phyloP scores from a whole-genome alignment of 176 grass and related monocot genomes.

The Cenchrus purpureus region DNA sequence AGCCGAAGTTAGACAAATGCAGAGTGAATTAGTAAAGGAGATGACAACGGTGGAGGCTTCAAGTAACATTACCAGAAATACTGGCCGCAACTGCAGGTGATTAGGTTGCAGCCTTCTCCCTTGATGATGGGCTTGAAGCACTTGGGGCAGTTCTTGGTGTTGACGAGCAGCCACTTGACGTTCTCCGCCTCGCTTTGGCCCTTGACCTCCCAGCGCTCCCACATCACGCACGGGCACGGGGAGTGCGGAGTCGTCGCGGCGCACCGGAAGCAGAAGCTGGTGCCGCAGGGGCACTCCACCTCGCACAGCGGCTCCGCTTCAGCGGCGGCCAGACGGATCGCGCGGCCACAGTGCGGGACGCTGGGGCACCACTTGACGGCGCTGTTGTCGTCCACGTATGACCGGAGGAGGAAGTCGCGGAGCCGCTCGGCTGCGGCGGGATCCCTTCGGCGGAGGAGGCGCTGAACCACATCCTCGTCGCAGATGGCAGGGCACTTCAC shows the following conservation, averaged over 20 bases:
- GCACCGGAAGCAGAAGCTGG: constrained; percentile 64
- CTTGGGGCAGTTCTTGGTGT: constrained; percentile 67
- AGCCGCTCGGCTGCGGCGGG: constrained; percentile 47
- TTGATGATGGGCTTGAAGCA: constrained; percentile 53
- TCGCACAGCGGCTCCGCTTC: constrained; percentile 35
- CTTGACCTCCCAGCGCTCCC: constrained; percentile 51
- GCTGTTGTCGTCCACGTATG: constrained; percentile 62
- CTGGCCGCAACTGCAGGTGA: constrained; percentile 46
- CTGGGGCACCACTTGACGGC: constrained; percentile 65
- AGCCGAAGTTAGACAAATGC: neutral
- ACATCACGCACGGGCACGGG: constrained; percentile 57
- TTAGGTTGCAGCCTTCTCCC: constrained; percentile 48
- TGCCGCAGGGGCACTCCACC: constrained; percentile 55
- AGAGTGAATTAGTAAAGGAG: neutral
- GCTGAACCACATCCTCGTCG: constrained; percentile 46
- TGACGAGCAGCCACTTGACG: constrained; percentile 47
- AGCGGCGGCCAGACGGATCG: constrained; percentile 34
- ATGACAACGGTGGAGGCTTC: neutral
- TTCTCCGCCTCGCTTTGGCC: constrained; percentile 29
- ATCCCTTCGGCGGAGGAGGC: constrained; percentile 24
- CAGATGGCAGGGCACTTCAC: constrained; percentile 51
- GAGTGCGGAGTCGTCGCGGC: constrained; percentile 36
- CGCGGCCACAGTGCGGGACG: constrained; percentile 52
- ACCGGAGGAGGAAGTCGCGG: constrained; percentile 43
- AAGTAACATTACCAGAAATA: constrained; percentile 38